phyloP scores from a whole-genome alignment of 2,329 filamentous ascomycete species.

The Daldinia sp. region DNA sequence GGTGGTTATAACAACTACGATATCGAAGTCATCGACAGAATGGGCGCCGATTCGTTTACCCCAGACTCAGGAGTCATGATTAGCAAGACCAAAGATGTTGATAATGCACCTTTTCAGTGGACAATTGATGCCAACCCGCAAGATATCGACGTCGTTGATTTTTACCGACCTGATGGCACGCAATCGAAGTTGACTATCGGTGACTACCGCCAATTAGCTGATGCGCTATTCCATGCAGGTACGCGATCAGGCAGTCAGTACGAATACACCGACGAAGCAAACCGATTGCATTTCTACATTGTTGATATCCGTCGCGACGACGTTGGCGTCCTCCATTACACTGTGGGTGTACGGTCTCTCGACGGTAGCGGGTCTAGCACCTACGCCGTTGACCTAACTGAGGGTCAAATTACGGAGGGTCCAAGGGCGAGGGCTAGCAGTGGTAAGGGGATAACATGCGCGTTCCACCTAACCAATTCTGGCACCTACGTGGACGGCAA shows the following conservation, averaged over 20 bases:
- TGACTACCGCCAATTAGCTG: constrained; percentile 62
- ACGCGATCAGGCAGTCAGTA: constrained; percentile 59
- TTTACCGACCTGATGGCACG: constrained; percentile 58
- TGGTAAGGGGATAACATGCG: constrained; percentile 52
- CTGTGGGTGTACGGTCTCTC: constrained; percentile 56
- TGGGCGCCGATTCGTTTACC: constrained; percentile 62
- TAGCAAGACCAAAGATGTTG: constrained; percentile 59
- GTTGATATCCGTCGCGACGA: constrained; percentile 53
- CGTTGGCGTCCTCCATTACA: constrained; percentile 57
- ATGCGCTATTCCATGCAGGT: constrained; percentile 63
- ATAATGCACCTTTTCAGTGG: constrained; percentile 60
- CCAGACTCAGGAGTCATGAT: constrained; percentile 62
- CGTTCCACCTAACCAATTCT: constrained; percentile 58
- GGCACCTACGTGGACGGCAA: constrained; percentile 47
- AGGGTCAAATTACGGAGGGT: constrained; percentile 46
- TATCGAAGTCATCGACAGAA: constrained; percentile 61
- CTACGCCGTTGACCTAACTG: constrained; percentile 50
- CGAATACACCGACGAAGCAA: constrained; percentile 57
- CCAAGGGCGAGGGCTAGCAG: constrained; percentile 41
- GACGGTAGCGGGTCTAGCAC: constrained; percentile 48
- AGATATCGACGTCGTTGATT: constrained; percentile 60
- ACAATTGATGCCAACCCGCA: constrained; percentile 62
- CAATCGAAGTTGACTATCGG: constrained; percentile 57
- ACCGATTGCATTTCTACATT: constrained; percentile 60
- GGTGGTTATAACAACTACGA: constrained; percentile 61